A percentile compares a stretch with the other conserved stretches of the same genome.
phyloP scores from a whole-genome alignment of 345 rosid genomes.

The Aquilaria sinensis region DNA sequence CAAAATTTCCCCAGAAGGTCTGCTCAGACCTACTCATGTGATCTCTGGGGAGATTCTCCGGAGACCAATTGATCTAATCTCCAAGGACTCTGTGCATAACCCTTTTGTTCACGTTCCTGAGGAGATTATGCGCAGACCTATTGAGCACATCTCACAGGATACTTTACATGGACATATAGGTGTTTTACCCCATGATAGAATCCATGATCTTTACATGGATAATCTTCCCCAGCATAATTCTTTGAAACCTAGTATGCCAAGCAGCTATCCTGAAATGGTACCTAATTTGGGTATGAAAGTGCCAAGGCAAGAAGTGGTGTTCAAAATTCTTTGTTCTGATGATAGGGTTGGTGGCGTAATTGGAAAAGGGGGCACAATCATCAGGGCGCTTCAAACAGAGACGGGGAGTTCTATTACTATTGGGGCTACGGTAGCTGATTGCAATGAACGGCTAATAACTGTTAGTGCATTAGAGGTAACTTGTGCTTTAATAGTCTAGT shows the following conservation, averaged over 20 bases:
- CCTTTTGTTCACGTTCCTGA: conserved; percentile 12
- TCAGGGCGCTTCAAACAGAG: conserved; percentile 68
- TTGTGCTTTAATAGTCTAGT: conserved; percentile 8
- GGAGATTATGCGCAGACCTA: conserved; percentile 23
- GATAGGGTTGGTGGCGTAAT: conserved; percentile 80
- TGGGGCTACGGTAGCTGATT: conserved; percentile 55
- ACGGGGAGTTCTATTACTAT: conserved; percentile 69
- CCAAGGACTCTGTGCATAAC: conserved; percentile 22
- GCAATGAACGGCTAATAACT: conserved; percentile 74
- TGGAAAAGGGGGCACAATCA: conserved; percentile 71
- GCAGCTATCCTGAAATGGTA: conserved; percentile 32
- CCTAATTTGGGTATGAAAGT: conserved; percentile 21
- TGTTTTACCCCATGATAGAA: conserved; percentile 25
- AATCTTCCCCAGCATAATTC: conserved; percentile 26
- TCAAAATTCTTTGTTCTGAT: conserved; percentile 71
- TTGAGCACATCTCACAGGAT: conserved; percentile 25
- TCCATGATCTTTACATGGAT: conserved; percentile 27
- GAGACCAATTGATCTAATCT: conserved; percentile 16
- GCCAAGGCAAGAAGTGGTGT: conserved; percentile 46
- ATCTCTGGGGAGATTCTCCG: conserved; percentile 4
- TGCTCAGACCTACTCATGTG: conserved; percentile 11
- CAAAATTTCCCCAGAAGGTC: conserved; percentile 22
- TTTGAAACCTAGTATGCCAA: conserved; percentile 22
- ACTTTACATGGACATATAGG: conserved; percentile 21
- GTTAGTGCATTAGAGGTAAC: conserved; percentile 75